Base-by-base conservation (phyloP, 139 green algal genomes). In the Ostreobium quekettii region DNA sequence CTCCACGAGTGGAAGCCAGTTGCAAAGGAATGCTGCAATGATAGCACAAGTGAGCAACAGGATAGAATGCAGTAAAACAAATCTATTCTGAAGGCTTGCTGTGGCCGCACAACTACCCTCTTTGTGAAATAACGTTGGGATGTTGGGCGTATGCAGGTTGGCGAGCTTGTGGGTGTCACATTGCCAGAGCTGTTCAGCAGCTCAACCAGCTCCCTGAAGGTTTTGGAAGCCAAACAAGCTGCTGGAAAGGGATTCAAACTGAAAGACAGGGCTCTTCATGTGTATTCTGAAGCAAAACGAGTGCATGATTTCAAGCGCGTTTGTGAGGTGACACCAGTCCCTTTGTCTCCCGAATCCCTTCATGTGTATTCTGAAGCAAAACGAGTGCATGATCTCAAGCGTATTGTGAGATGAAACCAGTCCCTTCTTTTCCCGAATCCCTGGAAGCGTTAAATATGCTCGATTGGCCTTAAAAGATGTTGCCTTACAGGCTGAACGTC, bases 201-300 rank as follows among this genome's bases (percentile, higher is more conserved):
- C 61, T 82, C 80, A 48, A 48, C 74, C 24, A 80, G 73, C 32
- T 56, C 71, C 1, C 48, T 84, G 42, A 74, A 65, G 29, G 78
- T 82, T 42, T 69, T 92, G 58, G 47, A 58, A 1, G 77, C 73
- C n/a, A n/a, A 61, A 4, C n/a, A 8, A 6, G 61, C 47, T 8
- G 67, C 49, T 47, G 46, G 56, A 65, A 30, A 64, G 73, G 53
- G 85, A 81, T 93, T 89, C 76, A 74, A 80, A 69, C 85, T 96
- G 61, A 77, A 71, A 11, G 63, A 92, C 47, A 67, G 90, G 0
- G 85, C 88, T 3, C 64, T 83, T 60, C 90, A 96, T 35, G 90
- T 96, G 67, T 96, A 85, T 71, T 63, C 73, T 4, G 90, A 96
- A 81, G 86, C 87, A 11, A 63, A 72, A 19, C 83, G 90, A 2